phyloP scores from a whole-genome alignment of 805 yeast species.

The Starmerella kuoi region DNA sequence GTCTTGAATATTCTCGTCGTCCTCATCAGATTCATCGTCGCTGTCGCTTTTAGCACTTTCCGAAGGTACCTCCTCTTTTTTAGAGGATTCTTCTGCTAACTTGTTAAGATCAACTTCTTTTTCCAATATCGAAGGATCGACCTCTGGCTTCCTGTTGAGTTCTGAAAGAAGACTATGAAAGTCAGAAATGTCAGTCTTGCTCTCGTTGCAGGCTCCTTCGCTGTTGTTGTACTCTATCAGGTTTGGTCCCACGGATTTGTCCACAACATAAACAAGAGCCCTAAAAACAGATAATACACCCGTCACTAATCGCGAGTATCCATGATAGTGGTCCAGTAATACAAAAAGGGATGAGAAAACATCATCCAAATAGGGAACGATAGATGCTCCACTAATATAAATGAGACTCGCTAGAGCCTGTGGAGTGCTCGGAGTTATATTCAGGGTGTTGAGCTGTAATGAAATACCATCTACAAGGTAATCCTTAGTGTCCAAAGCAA shows the following conservation, averaged over 20 bases:
- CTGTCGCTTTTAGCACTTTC: background rate
- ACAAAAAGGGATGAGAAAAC: conserved; percentile 62
- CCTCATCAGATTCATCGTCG: conserved; percentile 29
- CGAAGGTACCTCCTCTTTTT: background rate
- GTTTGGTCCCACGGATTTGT: background rate
- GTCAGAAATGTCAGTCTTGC: conserved; percentile 1
- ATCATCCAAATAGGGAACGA: conserved; percentile 58
- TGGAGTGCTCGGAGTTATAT: conserved; percentile 61
- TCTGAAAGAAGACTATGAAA: conserved; percentile 21
- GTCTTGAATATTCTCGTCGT: conserved; percentile 20
- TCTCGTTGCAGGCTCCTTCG: background rate
- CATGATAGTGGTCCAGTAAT: conserved; percentile 73
- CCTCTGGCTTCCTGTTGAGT: conserved; percentile 21
- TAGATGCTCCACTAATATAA: conserved; percentile 53
- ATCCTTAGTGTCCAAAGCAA: conserved; percentile 61
- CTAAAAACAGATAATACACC: conserved; percentile 59
- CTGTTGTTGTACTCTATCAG: background rate
- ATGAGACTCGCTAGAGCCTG: conserved; percentile 58
- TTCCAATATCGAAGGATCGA: conserved; percentile 25
- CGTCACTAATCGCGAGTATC: conserved; percentile 57
- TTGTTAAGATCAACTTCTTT: conserved; percentile 20
- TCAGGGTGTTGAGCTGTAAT: conserved; percentile 50
- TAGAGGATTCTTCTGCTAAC: conserved; percentile 18
- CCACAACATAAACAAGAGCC: conserved; percentile 9
- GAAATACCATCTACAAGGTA: conserved; percentile 74